Conservation (phyloP, 768 basidiomycete genomes). For the Kwoniella dendrophila region DNA sequence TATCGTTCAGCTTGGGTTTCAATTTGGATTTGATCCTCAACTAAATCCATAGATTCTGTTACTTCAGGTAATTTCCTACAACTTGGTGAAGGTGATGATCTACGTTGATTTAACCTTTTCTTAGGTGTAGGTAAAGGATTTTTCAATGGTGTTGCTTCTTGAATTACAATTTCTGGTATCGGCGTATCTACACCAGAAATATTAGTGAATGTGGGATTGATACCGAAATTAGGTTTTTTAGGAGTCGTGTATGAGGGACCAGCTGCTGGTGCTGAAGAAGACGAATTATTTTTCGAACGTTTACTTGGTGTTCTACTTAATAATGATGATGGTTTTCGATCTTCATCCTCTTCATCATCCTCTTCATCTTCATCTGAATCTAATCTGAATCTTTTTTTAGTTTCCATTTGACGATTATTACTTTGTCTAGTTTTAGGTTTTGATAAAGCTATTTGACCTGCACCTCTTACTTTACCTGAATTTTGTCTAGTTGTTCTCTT, state of each 20-base stretch:
- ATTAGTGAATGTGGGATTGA: no score
- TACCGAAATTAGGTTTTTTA: no score
- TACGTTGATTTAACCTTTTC: constrained; percentile 14
- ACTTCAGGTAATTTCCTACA: neutral
- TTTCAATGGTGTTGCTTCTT: constrained; percentile 46
- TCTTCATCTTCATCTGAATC: constrained; percentile 41
- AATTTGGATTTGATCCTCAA: constrained; percentile 4
- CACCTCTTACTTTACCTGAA: constrained; percentile 26
- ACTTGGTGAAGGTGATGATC: constrained; percentile 8
- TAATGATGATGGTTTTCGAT: neutral
- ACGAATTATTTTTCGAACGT: neutral
- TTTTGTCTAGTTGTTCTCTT: constrained; percentile 20
- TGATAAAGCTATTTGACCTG: constrained; percentile 41
- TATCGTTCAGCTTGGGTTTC: constrained; percentile 4
- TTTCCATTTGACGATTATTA: neutral
- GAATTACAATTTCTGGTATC: constrained; percentile 28
- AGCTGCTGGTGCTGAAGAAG: no score
- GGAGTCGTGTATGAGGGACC: constrained; percentile 4
- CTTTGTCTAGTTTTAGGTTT: constrained; percentile 27
- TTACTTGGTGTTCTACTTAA: constrained; percentile 18
- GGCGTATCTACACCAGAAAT: neutral
- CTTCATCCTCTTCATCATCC: constrained; percentile 12
- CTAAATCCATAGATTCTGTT: constrained; percentile 1
- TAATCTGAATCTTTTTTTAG: constrained; percentile 24
- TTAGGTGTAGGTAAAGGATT: constrained; percentile 32